Base-by-base conservation (phyloP, 768 basidiomycete species). In the Hypsizygus marmoreus region DNA sequence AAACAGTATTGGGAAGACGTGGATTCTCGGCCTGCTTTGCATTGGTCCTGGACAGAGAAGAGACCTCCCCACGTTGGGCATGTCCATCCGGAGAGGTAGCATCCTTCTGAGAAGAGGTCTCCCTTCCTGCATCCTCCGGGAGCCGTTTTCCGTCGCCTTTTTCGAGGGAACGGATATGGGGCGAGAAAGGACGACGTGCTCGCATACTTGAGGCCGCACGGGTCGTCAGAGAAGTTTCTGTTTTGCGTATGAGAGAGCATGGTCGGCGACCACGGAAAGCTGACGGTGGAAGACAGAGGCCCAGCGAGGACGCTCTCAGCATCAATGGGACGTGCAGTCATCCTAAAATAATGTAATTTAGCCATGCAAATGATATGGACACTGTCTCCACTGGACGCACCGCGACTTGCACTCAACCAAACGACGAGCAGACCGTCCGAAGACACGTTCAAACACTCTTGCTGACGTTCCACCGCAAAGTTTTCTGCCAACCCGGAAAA, bases 301-400 rank as follows among this genome's bases (percentile, higher is more conserved):
- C 82, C 79, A 76, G 77, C 75, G 79, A 82, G 79, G 84, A 86
- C 81, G 80, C 86, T 82, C 81, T 81, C 70, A 88, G 79, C 88
- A 90, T 91, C 78, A 82, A 87, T 82, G 70, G 61, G 66, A 68
- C 70, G 70, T 74, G 72, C 80, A 84, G 76, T 84, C 87, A 89
- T 88, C 77, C 86, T 88, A 58, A 23, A 28, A 45, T 5, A 11
- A 35, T 23, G 12, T 39, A 14, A 53, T 31, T 11, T 44, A 25
- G 8, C 33, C 22, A 31, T 7, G 35, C 7, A 34, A 8, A 33
- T 40, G 20, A 44, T 35, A n/a, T 38, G 30, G 13, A 12, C 6
- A 39, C 11, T 24, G 42, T 40, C 33, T 29, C 50, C 20, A 30
- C n/a, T n/a, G n/a, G 9, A 64, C 74, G 30, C 56, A 77, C 75